Evolutionary conservation across 1,284 basidiomycete species (phyloP).

Genomic region (Cystobasidium pallidum): DNA sequence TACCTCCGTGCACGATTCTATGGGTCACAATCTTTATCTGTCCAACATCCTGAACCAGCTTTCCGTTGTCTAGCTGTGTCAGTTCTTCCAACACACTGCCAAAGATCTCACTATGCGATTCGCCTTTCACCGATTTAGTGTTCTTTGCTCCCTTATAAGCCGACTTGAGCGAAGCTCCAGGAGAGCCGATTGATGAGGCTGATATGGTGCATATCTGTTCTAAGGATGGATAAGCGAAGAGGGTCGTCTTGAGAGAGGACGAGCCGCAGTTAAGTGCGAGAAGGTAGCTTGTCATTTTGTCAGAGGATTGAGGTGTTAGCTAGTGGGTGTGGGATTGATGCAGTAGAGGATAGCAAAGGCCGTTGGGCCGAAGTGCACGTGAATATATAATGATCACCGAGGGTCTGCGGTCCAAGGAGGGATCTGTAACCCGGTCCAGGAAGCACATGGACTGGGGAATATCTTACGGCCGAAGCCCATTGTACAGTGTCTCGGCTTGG

Average conservation of each 20-base stretch:
- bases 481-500: too few species aligned
- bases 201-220: constrained; percentile 53
- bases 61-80: constrained; percentile 46
- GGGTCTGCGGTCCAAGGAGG: too few species aligned
- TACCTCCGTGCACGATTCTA: constrained; percentile 80
- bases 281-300: constrained; percentile 3
- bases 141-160: constrained; percentile 52
- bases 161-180: constrained; percentile 56
- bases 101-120: constrained; percentile 62
- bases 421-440: too few species aligned
- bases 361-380: not conserved
- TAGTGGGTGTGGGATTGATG: not conserved
- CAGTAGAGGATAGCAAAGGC: not conserved
- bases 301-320: not conserved
- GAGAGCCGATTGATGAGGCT: constrained; percentile 62
- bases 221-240: constrained; percentile 59
- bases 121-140: constrained; percentile 49
- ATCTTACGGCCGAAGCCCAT: too few species aligned
- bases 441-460: too few species aligned
- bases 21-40: constrained; percentile 67
- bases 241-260: constrained; percentile 74
- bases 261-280: constrained; percentile 67
- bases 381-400: not conserved
- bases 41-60: constrained; percentile 57
- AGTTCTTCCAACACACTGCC: constrained; percentile 51